Evolutionary conservation across 2,329 filamentous ascomycete genomes (phyloP), one percentile per base, ranked within the genome.

Genomic region (Macroventuria anomochaeta): DNA sequence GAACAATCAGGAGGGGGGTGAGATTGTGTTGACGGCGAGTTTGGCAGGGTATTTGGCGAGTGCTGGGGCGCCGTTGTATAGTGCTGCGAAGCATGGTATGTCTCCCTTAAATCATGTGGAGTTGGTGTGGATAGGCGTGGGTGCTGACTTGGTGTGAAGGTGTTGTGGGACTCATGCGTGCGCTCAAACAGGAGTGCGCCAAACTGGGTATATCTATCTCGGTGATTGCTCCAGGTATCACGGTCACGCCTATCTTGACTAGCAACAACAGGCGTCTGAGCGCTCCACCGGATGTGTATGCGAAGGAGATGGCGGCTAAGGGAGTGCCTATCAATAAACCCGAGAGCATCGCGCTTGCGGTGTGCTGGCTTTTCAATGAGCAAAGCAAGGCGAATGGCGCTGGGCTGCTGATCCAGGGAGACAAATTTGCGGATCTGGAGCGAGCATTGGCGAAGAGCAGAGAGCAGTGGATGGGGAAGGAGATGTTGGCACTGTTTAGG

Each of bases 181-280:
- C 79, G 0, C 66, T 82, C 20, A 81, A 82, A 65, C 75, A 78
- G 29, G 79, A 81, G 59, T 78, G 75, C 41, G 74, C 76, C 5
- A 79, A 76, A 52, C 62, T 79, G 10, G 68, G 72, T 29, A 80
- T 82, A 39, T 72, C 77, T 0, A 73, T 81, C 23, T 76, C 75
- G 0, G 75, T 80, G 5, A 77, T 82, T 2, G 80, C 79, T 1
- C 80, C 79, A 1, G 80, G 74, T 2, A 81, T 81, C 34, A 81
- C 80, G 0, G 65, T 79, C 10, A 82, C 80, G 2, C 75, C 76
- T 3, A 77, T 81, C 41, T 58, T 81, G 12, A 59, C 57, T 0
- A 60, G 68, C 4, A 75, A 72, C 4, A 68, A 68, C 33, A 64
- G 68, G 7, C 56, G 66, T 15, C 55, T 68, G 5, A 69, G 67